These are phyloP conservation scores for Theobroma cacao DNA, from an alignment of 345 rosid genomes.

Conservation along the genomic window DNA sequence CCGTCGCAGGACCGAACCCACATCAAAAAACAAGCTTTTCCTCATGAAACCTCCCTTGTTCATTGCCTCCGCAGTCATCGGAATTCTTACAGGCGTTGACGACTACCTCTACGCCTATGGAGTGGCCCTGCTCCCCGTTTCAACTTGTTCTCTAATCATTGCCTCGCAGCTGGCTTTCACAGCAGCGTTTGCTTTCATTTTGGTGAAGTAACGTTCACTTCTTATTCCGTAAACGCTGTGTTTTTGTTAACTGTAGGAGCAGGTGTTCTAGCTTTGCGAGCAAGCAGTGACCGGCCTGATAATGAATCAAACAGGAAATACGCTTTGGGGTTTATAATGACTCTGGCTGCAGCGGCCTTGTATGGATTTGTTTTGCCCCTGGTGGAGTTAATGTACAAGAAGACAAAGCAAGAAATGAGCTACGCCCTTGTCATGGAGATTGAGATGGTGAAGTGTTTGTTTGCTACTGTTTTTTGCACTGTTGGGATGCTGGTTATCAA, in stretches of 20 bases:
- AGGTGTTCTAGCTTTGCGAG: constrained; percentile 44
- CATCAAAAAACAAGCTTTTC: constrained; percentile 22
- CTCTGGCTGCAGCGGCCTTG: constrained; percentile 48
- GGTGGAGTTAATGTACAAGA: constrained; percentile 60
- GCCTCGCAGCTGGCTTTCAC: constrained; percentile 68
- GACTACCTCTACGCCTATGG: constrained; percentile 69
- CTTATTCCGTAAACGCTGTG: constrained; percentile 57
- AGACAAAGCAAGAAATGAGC: constrained; percentile 47
- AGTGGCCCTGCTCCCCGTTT: constrained; percentile 60
- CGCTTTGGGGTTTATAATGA: constrained; percentile 49
- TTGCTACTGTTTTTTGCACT: constrained; percentile 54
- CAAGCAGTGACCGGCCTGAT: constrained; percentile 43
- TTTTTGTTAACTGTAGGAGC: constrained; percentile 50
- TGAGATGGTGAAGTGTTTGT: constrained; percentile 55
- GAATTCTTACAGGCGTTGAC: constrained; percentile 53
- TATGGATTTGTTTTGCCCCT: constrained; percentile 67
- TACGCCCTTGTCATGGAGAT: constrained; percentile 66
- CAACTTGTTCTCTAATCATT: constrained; percentile 58
- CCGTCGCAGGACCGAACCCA: constrained; percentile 27
- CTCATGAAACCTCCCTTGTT: constrained; percentile 36
- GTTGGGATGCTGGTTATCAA: constrained; percentile 57
- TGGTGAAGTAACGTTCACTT: constrained; percentile 73
- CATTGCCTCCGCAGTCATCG: constrained; percentile 43
- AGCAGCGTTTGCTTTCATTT: constrained; percentile 55
- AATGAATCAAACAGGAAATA: constrained; percentile 43